These are phyloP conservation scores for Castanea crenata DNA, from an alignment of 306 rosid genomes.

Conservation along the genomic window DNA sequence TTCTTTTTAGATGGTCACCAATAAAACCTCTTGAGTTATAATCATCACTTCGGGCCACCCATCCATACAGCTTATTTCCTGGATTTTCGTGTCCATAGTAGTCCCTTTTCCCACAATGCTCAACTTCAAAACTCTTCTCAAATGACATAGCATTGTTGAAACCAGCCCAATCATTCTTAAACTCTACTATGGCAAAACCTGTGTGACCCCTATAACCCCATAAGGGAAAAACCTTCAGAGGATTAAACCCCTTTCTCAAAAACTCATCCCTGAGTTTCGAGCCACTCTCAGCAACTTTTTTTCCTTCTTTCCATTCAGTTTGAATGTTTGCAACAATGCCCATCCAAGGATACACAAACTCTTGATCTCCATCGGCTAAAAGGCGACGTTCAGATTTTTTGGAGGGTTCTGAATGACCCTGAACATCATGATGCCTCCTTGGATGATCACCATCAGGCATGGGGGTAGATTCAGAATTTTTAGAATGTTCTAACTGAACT, in stretches of 20 bases:
- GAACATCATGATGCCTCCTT: background rate
- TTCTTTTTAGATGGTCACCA: slow-evolving; percentile 31
- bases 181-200: slow-evolving; percentile 65
- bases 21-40: slow-evolving; percentile 9
- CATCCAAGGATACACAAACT: slow-evolving; percentile 70
- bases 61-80: slow-evolving; percentile 57
- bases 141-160: slow-evolving; percentile 61
- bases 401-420: background rate
- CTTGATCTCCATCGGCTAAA: slow-evolving; percentile 9
- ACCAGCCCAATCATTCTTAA: slow-evolving; percentile 65
- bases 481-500: too few relatives aligned
- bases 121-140: slow-evolving; percentile 53
- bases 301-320: slow-evolving; percentile 46
- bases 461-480: too few relatives aligned
- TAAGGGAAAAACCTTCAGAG: slow-evolving; percentile 57
- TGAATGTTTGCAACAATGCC: slow-evolving; percentile 66
- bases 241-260: slow-evolving; percentile 55
- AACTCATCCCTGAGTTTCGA: slow-evolving; percentile 58
- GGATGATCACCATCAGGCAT: too few relatives aligned
- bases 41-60: slow-evolving; percentile 52
- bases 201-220: slow-evolving; percentile 72
- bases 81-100: slow-evolving; percentile 19
- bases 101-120: slow-evolving; percentile 54
- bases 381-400: slow-evolving; percentile 4
- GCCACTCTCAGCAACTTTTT: slow-evolving; percentile 61